phyloP scores from a whole-genome alignment of 2,329 filamentous ascomycete genomes.

The Capronia epimyces region DNA sequence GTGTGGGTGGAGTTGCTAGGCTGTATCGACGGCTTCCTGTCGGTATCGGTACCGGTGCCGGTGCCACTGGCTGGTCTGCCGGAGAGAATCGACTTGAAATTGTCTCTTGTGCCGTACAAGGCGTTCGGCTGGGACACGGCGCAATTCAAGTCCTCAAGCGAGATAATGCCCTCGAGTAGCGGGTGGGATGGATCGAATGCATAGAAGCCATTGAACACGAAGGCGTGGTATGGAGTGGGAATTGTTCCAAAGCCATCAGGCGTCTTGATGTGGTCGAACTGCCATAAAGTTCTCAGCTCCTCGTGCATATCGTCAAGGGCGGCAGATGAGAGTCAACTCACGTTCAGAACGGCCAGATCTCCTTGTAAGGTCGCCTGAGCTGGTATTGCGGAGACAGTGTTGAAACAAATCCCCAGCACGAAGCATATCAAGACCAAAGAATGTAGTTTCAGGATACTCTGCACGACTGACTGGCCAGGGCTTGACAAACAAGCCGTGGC shows the following conservation, averaged over 20 bases:
- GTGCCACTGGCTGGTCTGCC: background rate
- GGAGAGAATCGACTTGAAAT: slow-evolving; percentile 1
- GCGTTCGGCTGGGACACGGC: slow-evolving; percentile 30
- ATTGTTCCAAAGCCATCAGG: slow-evolving; percentile 18
- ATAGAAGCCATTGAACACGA: slow-evolving; percentile 25
- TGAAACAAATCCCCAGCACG: slow-evolving; percentile 19
- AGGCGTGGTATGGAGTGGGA: slow-evolving; percentile 13
- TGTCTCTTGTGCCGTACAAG: slow-evolving; percentile 27
- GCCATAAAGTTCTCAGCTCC: background rate
- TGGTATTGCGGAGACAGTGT: slow-evolving; percentile 12
- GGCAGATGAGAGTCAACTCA: slow-evolving; percentile 5
- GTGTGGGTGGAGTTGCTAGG: slow-evolving; percentile 2
- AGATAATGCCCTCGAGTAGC: slow-evolving; percentile 21
- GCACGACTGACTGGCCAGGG: slow-evolving; percentile 5
- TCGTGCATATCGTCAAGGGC: background rate
- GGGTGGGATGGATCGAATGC: slow-evolving; percentile 25
- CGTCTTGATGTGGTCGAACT: slow-evolving; percentile 26
- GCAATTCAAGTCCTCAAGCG: slow-evolving; percentile 27
- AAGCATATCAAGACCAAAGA: slow-evolving; percentile 18
- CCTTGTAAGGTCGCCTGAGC: slow-evolving; percentile 1
- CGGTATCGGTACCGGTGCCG: too few species aligned
- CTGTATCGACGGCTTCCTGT: slow-evolving; percentile 11
- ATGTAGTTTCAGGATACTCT: slow-evolving; percentile 15
- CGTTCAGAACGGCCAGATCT: slow-evolving; percentile 1
- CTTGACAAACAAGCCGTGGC: slow-evolving; percentile 10